phyloP scores from a whole-genome alignment of 345 rosid genomes.

The Aegle marmelos region DNA sequence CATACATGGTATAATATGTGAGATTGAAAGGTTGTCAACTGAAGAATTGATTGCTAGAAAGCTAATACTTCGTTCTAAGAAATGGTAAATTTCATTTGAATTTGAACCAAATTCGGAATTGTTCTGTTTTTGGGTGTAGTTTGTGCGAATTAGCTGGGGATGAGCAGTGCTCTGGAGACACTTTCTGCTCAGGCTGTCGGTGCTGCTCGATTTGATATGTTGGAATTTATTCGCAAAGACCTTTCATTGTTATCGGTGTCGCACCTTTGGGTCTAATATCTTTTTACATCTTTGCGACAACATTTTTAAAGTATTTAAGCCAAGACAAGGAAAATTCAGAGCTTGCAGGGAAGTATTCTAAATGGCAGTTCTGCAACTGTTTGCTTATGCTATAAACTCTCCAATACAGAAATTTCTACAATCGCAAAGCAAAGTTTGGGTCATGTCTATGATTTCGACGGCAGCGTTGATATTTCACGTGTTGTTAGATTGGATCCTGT shows the following conservation, averaged over 20 bases:
- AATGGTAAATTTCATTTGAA: not conserved
- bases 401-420: conserved; percentile 56
- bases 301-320: conserved; percentile 35
- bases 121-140: not conserved
- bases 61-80: not conserved
- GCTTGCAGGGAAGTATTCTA: conserved; percentile 42
- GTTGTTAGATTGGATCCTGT: conserved; percentile 38
- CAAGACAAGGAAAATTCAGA: conserved; percentile 42
- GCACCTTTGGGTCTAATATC: conserved; percentile 45
- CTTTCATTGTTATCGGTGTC: conserved; percentile 37
- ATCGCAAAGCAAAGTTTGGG: conserved; percentile 54
- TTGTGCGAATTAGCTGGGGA: conserved; percentile 39
- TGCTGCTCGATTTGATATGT: conserved; percentile 46
- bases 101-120: not conserved
- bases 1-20: not conserved
- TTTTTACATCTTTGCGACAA: conserved; percentile 34
- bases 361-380: conserved; percentile 45
- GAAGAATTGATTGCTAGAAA: not conserved
- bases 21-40: no score
- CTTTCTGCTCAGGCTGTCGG: conserved; percentile 62
- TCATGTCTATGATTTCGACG: conserved; percentile 40
- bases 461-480: conserved; percentile 32
- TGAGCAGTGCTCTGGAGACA: conserved; percentile 66
- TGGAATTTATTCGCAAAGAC: conserved; percentile 53
- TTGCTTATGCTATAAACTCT: conserved; percentile 42